Percentiles rank a stretch among this genome's conserved stretches.
Evolutionary conservation across 768 basidiomycete species (phyloP).

Genomic region (Aureoboletus auriporus): DNA sequence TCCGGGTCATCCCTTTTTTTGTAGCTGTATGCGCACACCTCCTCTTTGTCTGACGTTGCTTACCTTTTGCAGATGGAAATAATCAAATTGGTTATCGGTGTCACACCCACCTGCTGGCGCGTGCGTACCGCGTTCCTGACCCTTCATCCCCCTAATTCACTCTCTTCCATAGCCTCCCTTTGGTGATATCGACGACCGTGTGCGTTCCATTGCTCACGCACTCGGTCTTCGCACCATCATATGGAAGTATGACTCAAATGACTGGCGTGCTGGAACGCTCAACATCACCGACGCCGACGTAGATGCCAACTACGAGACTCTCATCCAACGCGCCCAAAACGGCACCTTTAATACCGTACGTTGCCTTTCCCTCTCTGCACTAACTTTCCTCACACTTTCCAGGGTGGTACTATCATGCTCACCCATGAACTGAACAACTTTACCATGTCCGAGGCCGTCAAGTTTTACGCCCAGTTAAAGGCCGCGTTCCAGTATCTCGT

Average conservation of each 20-base stretch:
- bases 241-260: conserved; percentile 66
- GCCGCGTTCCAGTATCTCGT: conserved; percentile 45
- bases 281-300: conserved; percentile 42
- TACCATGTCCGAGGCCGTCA: conserved; percentile 59
- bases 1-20: neutral
- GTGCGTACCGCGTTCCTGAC: conserved; percentile 27
- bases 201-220: conserved; percentile 63
- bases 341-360: conserved; percentile 40
- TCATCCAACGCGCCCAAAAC: conserved; percentile 44
- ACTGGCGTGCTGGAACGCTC: conserved; percentile 63
- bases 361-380: neutral
- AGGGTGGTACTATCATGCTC: conserved; percentile 51
- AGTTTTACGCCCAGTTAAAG: conserved; percentile 44
- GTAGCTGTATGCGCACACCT: conserved; percentile 20
- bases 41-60: neutral
- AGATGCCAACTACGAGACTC: conserved; percentile 48
- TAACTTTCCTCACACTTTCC: neutral
- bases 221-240: conserved; percentile 70
- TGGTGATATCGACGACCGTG: conserved; percentile 72
- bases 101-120: conserved; percentile 61
- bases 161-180: conserved; percentile 46
- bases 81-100: conserved; percentile 50
- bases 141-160: neutral
- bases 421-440: conserved; percentile 59
- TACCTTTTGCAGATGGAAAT: conserved; percentile 37